These are phyloP conservation scores for Neurospora sp. DNA, from an alignment of 495 filamentous ascomycete genomes.

Conservation along the genomic window DNA sequence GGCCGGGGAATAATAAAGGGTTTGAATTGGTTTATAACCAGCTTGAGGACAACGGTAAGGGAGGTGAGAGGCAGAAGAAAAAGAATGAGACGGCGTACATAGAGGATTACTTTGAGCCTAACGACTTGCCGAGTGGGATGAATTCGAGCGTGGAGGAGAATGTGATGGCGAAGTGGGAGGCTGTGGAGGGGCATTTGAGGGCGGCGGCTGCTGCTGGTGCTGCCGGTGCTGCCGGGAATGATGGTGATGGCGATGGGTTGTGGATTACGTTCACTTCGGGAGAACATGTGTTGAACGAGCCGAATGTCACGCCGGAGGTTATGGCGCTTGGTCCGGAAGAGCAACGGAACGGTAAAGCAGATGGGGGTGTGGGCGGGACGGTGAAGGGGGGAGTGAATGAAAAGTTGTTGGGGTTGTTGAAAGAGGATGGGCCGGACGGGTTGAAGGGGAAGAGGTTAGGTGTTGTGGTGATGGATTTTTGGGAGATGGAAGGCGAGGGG, in stretches of 20 bases:
- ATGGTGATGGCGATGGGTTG: constrained; percentile 19
- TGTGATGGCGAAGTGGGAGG: constrained; percentile 61
- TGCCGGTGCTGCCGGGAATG: background rate
- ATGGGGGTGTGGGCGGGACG: background rate
- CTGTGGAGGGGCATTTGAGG: constrained; percentile 54
- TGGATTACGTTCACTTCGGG: constrained; percentile 43
- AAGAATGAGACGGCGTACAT: constrained; percentile 59
- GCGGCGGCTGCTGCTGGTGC: constrained; percentile 38
- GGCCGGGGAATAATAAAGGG: constrained; percentile 67
- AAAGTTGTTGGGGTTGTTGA: background rate
- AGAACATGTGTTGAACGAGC: constrained; percentile 30
- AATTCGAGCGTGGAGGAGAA: constrained; percentile 32
- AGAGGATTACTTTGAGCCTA: constrained; percentile 83
- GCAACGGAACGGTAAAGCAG: background rate
- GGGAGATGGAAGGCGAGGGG: background rate
- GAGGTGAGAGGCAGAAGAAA: constrained; percentile 13
- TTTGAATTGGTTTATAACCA: constrained; percentile 19
- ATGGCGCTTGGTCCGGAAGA: constrained; percentile 24
- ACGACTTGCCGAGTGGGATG: constrained; percentile 27
- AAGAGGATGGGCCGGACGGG: background rate
- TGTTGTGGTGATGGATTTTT: background rate
- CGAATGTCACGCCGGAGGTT: constrained; percentile 33
- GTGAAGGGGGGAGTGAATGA: background rate
- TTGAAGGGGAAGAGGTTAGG: background rate
- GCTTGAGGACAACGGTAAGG: background rate